These are phyloP conservation scores for Lactifluus volemus DNA, from an alignment of 768 basidiomycete species.

Conservation along the genomic window DNA sequence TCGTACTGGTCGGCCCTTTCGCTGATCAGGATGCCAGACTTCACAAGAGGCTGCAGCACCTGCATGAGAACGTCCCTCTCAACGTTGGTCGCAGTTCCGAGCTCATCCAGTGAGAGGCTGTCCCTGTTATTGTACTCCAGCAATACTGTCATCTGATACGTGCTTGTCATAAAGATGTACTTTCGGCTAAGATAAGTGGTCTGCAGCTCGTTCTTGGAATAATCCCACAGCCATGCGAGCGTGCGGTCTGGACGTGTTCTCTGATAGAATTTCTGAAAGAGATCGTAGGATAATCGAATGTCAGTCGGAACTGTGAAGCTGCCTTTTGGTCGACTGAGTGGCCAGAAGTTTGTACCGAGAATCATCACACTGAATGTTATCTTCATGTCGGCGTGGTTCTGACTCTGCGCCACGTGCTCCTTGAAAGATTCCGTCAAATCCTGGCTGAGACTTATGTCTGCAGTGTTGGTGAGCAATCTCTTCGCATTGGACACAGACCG, in stretches of 20 bases:
- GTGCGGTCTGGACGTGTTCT: constrained; percentile 91
- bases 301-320: constrained; percentile 87
- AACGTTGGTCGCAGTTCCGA: constrained; percentile 71
- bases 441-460: constrained; percentile 92
- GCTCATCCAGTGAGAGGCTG: constrained; percentile 72
- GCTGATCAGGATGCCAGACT: constrained; percentile 83
- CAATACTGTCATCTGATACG: constrained; percentile 93
- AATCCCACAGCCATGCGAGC: constrained; percentile 97
- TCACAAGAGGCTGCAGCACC: constrained; percentile 50
- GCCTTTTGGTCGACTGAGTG: constrained; percentile 70
- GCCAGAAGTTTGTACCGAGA: constrained; percentile 95
- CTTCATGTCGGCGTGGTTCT: constrained; percentile 76
- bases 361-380: constrained; percentile 92
- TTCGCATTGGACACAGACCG: not conserved
- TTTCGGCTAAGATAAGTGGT: constrained; percentile 91
- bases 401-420: constrained; percentile 80
- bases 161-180: constrained; percentile 91
- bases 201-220: constrained; percentile 91
- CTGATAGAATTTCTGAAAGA: constrained; percentile 90
- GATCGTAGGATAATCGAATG: constrained; percentile 78
- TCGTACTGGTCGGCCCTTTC: constrained; percentile 88
- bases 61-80: constrained; percentile 72
- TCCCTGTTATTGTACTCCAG: constrained; percentile 91
- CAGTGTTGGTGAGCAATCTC: not conserved
- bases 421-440: constrained; percentile 95